Evolutionary conservation across 2,329 filamentous ascomycete genomes (phyloP).

Genomic region (Chrysoporthe cubensis): DNA sequence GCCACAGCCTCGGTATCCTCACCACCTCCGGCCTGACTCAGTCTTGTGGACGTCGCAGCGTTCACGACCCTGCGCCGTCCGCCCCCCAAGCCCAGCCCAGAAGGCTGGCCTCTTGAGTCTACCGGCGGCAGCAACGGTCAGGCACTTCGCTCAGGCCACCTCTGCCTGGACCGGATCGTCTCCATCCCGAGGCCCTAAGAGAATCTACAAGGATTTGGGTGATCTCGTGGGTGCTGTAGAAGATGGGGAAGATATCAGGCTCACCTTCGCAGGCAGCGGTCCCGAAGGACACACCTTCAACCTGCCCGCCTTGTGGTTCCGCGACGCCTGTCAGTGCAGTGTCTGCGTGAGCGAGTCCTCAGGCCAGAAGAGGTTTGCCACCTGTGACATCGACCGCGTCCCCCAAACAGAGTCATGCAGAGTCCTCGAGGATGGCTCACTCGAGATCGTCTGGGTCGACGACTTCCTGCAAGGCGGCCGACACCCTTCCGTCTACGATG

Average conservation of each 20-base stretch:
- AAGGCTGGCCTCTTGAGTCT: background rate
- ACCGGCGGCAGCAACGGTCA: background rate
- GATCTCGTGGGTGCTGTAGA: background rate
- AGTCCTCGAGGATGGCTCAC: conserved; percentile 43
- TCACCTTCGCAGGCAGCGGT: background rate
- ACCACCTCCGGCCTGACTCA: background rate
- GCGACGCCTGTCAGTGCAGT: conserved; percentile 59
- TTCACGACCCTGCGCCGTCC: background rate
- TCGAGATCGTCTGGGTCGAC: conserved; percentile 64
- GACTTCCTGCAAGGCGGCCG: conserved; percentile 44
- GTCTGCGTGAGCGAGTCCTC: conserved; percentile 61
- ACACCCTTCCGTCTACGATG: conserved; percentile 42
- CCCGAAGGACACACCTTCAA: background rate
- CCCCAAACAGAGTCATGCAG: conserved; percentile 40
- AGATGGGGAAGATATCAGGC: background rate
- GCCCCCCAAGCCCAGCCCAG: background rate
- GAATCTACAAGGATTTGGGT: background rate
- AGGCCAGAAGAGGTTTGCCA: conserved; percentile 59
- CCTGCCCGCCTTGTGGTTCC: conserved; percentile 41
- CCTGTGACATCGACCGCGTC: conserved; percentile 43
- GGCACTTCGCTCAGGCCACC: background rate
- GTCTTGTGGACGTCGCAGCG: background rate
- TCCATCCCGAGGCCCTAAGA: background rate
- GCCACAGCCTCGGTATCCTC: background rate
- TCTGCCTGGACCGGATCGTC: background rate